phyloP scores from a whole-genome alignment of 2,329 filamentous ascomycete genomes.

The Stemphylium vesicarium region DNA sequence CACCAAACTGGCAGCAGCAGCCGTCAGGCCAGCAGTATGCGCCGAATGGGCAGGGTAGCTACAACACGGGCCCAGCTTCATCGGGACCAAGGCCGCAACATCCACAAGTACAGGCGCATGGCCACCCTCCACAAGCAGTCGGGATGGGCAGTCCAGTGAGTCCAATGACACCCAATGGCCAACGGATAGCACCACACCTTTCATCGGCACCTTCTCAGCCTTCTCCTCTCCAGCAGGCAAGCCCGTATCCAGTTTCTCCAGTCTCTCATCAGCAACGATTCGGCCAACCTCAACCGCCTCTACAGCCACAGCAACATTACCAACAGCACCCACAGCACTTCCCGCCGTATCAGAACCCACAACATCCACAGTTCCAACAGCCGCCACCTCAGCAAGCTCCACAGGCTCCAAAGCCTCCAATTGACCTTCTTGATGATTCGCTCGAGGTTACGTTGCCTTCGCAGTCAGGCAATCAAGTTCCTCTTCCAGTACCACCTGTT shows the following conservation, averaged over 20 bases:
- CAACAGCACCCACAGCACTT: constrained; percentile 18
- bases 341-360: constrained; percentile 22
- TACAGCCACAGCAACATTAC: constrained; percentile 14
- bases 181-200: constrained; percentile 28
- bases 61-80: constrained; percentile 36
- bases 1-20: constrained; percentile 25
- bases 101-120: constrained; percentile 38
- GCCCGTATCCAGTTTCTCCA: constrained; percentile 25
- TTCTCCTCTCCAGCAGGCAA: constrained; percentile 19
- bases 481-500: constrained; percentile 77
- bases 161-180: constrained; percentile 42
- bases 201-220: constrained; percentile 27
- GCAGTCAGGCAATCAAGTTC: constrained; percentile 53
- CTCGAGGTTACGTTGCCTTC: constrained; percentile 65
- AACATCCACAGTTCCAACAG: constrained; percentile 23
- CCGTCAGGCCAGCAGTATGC: constrained; percentile 19
- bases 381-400: constrained; percentile 41
- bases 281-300: constrained; percentile 12
- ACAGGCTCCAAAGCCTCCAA: constrained; percentile 25
- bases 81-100: constrained; percentile 32
- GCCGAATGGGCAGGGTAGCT: constrained; percentile 29
- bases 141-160: constrained; percentile 46
- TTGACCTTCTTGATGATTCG: constrained; percentile 67
- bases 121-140: constrained; percentile 27
- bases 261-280: constrained; percentile 17